phyloP scores from a whole-genome alignment of 208 protist genomes.

The Leishmania lainsoni region DNA sequence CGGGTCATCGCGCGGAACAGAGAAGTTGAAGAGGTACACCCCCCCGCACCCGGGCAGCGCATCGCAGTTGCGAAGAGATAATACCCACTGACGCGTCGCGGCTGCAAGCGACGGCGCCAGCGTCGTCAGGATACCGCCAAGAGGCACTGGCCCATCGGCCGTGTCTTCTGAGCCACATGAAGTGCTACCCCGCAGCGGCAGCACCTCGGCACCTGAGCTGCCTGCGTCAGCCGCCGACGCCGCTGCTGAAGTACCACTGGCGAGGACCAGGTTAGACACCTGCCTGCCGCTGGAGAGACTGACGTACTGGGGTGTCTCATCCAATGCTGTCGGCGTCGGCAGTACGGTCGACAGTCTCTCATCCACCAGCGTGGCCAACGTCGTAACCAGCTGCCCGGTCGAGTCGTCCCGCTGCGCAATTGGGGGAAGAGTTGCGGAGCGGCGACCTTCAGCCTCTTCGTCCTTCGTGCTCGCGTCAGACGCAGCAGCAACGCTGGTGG shows the following conservation, averaged over 20 bases:
- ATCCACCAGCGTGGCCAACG: background rate
- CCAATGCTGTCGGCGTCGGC: background rate
- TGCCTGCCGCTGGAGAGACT: background rate
- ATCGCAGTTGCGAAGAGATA: slow-evolving; percentile 71
- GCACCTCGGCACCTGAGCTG: background rate
- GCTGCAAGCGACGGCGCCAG: slow-evolving; percentile 11
- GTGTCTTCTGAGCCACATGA: slow-evolving; percentile 4
- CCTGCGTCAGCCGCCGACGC: background rate
- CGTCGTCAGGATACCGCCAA: background rate
- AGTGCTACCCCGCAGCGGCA: slow-evolving; percentile 1
- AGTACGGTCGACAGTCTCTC: background rate
- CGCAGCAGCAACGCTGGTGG: background rate
- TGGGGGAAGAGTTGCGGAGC: background rate
- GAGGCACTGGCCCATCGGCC: background rate
- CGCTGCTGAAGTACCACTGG: background rate
- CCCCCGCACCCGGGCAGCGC: slow-evolving; percentile 44
- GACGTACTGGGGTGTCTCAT: background rate
- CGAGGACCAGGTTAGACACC: background rate
- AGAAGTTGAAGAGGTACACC: slow-evolving; percentile 66
- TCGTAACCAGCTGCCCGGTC: background rate
- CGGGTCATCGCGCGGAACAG: slow-evolving; percentile 66
- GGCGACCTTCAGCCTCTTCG: background rate
- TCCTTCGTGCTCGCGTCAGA: background rate
- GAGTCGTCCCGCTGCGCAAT: background rate
- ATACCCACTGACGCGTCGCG: slow-evolving; percentile 32